A percentile compares a stretch with the other conserved stretches of the same genome.
These are phyloP conservation scores for Pseudogymnoascus sp. DNA, from an alignment of 2,329 filamentous ascomycete species.

Conservation along the genomic window DNA sequence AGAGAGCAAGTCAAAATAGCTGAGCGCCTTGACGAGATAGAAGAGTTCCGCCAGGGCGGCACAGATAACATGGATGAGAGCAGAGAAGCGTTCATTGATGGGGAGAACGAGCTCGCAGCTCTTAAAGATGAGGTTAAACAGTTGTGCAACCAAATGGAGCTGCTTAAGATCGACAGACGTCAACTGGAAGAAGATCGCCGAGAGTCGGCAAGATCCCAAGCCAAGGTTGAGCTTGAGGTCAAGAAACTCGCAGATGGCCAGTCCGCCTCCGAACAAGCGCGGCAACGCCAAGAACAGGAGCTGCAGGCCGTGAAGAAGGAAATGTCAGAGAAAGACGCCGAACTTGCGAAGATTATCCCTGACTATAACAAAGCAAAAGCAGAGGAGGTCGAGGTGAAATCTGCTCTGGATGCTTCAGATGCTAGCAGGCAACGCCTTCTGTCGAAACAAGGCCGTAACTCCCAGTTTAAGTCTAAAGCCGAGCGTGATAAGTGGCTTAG, in stretches of 20 bases:
- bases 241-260: conserved; percentile 80
- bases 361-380: conserved; percentile 67
- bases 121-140: conserved; percentile 75
- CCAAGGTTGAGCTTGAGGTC: conserved; percentile 78
- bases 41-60: conserved; percentile 72
- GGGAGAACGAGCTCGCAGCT: conserved; percentile 70
- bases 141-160: conserved; percentile 74
- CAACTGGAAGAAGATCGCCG: conserved; percentile 87
- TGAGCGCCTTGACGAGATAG: conserved; percentile 72
- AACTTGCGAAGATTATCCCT: conserved; percentile 70
- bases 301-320: conserved; percentile 65
- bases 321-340: conserved; percentile 68
- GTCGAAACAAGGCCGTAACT: conserved; percentile 84
- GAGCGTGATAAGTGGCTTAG: conserved; percentile 81
- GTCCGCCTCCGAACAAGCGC: conserved; percentile 67
- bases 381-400: conserved; percentile 64
- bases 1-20: conserved; percentile 78
- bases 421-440: conserved; percentile 72
- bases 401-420: conserved; percentile 70
- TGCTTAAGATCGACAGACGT: conserved; percentile 74
- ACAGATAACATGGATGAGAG: conserved; percentile 80
- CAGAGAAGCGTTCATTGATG: conserved; percentile 66
- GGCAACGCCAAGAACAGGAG: conserved; percentile 63
- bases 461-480: conserved; percentile 79
- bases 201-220: conserved; percentile 70